phyloP scores from a whole-genome alignment of 495 filamentous ascomycete species.

The Platismatia glauca region DNA sequence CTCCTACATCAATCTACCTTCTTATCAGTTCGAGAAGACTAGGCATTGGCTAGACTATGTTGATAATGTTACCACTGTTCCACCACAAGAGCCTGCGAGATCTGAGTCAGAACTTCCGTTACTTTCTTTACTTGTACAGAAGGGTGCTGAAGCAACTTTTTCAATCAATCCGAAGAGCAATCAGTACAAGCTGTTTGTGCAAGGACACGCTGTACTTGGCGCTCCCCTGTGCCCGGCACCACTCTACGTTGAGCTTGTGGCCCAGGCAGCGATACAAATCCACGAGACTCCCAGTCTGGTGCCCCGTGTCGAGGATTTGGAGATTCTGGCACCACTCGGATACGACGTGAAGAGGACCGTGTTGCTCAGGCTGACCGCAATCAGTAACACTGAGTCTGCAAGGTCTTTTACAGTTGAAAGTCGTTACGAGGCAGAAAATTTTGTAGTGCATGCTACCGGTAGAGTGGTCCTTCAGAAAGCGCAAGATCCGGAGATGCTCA shows the following conservation, averaged over 20 bases:
- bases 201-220: slow-evolving; percentile 33
- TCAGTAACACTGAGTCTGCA: neutral
- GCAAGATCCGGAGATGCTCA: neutral
- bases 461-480: neutral
- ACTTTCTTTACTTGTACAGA: no score
- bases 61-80: no score
- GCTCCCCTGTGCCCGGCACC: slow-evolving; percentile 35
- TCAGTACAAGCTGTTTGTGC: slow-evolving; percentile 1
- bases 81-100: no score
- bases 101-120: no score
- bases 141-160: no score
- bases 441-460: slow-evolving; percentile 13
- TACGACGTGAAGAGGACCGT: neutral
- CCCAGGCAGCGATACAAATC: slow-evolving; percentile 7
- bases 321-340: slow-evolving; percentile 15
- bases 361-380: slow-evolving; percentile 2
- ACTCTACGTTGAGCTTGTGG: slow-evolving; percentile 37
- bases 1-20: slow-evolving; percentile 35
- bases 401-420: slow-evolving; percentile 16
- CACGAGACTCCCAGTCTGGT: no score
- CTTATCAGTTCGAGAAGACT: slow-evolving; percentile 46
- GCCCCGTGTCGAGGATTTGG: slow-evolving; percentile 16
- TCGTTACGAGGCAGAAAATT: neutral
- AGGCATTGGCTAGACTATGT: slow-evolving; percentile 29
- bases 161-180: slow-evolving; percentile 5